Evolutionary conservation across 2,329 filamentous ascomycete genomes (phyloP).

Genomic region (Pseudogymnoascus sp.): DNA sequence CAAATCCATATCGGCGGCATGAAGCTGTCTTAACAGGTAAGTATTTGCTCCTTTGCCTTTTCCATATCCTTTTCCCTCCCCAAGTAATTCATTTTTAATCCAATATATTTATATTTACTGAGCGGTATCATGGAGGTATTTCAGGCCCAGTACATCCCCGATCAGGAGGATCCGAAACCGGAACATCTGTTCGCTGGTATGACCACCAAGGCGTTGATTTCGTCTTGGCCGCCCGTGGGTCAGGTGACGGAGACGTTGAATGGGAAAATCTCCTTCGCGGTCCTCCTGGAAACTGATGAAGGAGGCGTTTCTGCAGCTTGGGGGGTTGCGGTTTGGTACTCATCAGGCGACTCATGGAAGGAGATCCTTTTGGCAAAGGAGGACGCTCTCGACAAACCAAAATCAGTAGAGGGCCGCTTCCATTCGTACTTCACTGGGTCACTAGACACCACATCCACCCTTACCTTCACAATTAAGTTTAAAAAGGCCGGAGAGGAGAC

Average conservation of each 20-base stretch:
- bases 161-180: conserved; percentile 32
- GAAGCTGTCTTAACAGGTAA: not conserved
- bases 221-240: conserved; percentile 63
- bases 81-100: not conserved
- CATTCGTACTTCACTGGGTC: conserved; percentile 45
- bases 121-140: conserved; percentile 24
- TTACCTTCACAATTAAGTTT: conserved; percentile 66
- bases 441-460: conserved; percentile 38
- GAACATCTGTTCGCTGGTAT: conserved; percentile 2
- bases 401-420: conserved; percentile 1
- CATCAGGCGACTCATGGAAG: conserved; percentile 44
- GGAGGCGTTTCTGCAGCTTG: conserved; percentile 49
- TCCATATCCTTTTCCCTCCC: conserved; percentile 7
- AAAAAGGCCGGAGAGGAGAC: conserved; percentile 40
- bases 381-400: not conserved
- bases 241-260: conserved; percentile 56
- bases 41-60: conserved; percentile 3
- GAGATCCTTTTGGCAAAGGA: conserved; percentile 37
- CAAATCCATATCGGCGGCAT: not conserved
- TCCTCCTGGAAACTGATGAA: conserved; percentile 57
- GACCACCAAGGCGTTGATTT: conserved; percentile 42
- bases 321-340: conserved; percentile 70
- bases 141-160: conserved; percentile 26
- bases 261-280: conserved; percentile 49
- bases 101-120: conserved; percentile 15